Evolutionary conservation across 768 basidiomycete genomes (phyloP), one percentile per base, ranked within the genome.

Genomic region (Macrolepiota fuliginosa): DNA sequence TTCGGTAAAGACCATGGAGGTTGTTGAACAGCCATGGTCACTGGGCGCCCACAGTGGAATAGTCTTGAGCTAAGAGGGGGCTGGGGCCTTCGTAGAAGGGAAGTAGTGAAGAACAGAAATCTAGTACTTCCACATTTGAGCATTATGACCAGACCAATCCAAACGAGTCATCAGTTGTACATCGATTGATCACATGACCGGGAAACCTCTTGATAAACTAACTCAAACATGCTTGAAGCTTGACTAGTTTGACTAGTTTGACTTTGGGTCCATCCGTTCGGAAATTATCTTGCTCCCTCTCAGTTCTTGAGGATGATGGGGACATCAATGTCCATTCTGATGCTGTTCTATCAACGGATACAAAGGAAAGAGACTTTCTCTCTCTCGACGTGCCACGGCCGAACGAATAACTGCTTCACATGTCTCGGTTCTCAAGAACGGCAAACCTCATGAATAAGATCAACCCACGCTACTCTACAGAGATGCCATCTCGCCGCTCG

Each of bases 11-110:
- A 72, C 92, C 89, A 91, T 2, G 78, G 61, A 7, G 87, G 86
- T 69, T 88, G 88, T 63, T 86, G 83, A 0, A 76, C 70, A 56
- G 86, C 77, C 87, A 90, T 89, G 0, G 68, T 25, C 22, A 12
- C 11, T 19, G 53, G 35, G 9, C 32, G 36, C 25, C 36, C 35
- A 24, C 11, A 65, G 32, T 51, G 60, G 37, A 54, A 59, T 32
- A 22, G 39, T 54, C 63, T 64, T 49, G 55, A 56, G n/a, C 46
- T 61, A 9, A n/a, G 25, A 25, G 45, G 29, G 22, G 24, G 22
- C 42, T 25, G 29, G 36, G 58, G 42, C 35, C 2, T 46, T 57
- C 40, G 45, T 12, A 52, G 22, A 29, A 60, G 29, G 36, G 15
- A n/a, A 40, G 51, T 27, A 45, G 49, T 49, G 56, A 39, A 56